A percentile compares a stretch with the other conserved stretches of the same genome.
Evolutionary conservation across 139 green algal genomes (phyloP).

Genomic region (Edaphochlamys debaryana): DNA sequence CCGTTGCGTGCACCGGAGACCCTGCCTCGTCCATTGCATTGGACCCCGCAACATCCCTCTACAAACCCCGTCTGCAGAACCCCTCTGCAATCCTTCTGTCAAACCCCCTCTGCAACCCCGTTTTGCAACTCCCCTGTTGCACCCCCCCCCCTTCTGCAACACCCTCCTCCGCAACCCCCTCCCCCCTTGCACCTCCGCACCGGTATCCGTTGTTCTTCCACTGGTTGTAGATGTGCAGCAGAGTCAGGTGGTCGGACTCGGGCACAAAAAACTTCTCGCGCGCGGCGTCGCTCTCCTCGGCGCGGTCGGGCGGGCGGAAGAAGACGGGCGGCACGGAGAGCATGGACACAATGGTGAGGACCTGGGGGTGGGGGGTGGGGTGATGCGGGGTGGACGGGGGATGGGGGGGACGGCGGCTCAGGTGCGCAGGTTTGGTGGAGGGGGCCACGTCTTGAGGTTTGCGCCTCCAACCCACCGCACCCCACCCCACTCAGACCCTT

Average conservation of each 20-base stretch:
- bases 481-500: background rate
- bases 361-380: constrained; percentile 75
- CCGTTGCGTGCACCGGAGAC: too few species aligned
- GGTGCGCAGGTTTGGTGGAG: background rate
- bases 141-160: too few species aligned
- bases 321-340: constrained; percentile 93
- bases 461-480: background rate
- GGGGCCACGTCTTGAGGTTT: too few species aligned
- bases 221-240: constrained; percentile 98
- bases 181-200: background rate
- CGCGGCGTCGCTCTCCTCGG: constrained; percentile 95
- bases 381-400: background rate
- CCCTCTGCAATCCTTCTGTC: too few species aligned
- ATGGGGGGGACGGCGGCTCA: background rate
- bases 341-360: constrained; percentile 94
- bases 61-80: too few species aligned
- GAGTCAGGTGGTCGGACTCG: constrained; percentile 98
- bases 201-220: constrained; percentile 94
- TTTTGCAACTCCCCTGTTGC: too few species aligned
- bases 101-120: too few species aligned
- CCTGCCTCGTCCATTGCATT: too few species aligned
- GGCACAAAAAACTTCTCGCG: constrained; percentile 99
- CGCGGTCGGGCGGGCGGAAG: constrained; percentile 85
- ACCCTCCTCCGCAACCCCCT: too few species aligned
- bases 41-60: too few species aligned